Evolutionary conservation across 352 stramenopile genomes (phyloP).

Genomic region (Globisporangium mamillatum): DNA sequence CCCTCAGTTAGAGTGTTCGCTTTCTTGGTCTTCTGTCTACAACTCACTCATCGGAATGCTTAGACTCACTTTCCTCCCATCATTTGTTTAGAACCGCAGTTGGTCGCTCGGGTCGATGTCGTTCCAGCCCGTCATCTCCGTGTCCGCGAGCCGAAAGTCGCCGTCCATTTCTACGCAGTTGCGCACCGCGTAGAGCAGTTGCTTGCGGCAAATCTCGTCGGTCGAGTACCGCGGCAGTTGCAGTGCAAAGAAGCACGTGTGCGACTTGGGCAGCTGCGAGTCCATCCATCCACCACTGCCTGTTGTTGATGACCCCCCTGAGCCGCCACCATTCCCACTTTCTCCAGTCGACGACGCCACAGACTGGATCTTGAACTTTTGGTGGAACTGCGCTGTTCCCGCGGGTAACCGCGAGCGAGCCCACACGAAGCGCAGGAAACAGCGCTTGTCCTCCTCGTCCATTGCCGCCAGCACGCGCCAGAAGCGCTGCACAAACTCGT

Average conservation of each 20-base stretch:
- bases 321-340: not conserved
- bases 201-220: conserved; percentile 63
- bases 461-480: conserved; percentile 70
- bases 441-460: conserved; percentile 60
- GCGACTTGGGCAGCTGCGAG: conserved; percentile 75
- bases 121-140: conserved; percentile 29
- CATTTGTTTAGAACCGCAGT: not conserved
- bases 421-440: conserved; percentile 84
- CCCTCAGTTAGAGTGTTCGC: not conserved
- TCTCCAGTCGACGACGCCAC: conserved; percentile 20
- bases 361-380: conserved; percentile 88
- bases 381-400: conserved; percentile 60
- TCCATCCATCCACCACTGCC: conserved; percentile 35
- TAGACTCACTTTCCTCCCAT: not conserved
- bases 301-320: not conserved
- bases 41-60: not conserved
- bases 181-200: conserved; percentile 78
- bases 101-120: conserved; percentile 10
- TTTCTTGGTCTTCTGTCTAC: not conserved
- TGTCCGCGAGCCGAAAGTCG: conserved; percentile 84
- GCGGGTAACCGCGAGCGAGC: conserved; percentile 67
- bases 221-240: conserved; percentile 78
- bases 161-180: conserved; percentile 89
- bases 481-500: conserved; percentile 77
- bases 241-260: conserved; percentile 87